phyloP scores from a whole-genome alignment of 768 basidiomycete genomes.

The Tricholoma matsutake region DNA sequence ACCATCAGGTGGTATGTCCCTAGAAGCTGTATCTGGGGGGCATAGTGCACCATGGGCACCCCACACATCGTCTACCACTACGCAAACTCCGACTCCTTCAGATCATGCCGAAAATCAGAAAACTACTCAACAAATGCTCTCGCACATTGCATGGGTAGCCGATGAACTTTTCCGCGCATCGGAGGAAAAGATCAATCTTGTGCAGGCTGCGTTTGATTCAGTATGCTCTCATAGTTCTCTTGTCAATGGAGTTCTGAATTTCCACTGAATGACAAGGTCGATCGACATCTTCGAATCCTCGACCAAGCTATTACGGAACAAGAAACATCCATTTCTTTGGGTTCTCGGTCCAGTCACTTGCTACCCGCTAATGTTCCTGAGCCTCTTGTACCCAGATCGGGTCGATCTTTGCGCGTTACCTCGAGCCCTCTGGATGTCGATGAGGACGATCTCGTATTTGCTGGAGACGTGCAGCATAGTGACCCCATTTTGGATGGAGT shows the following conservation, averaged over 20 bases:
- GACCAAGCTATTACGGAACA: slow-evolving; percentile 61
- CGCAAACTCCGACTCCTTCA: slow-evolving; percentile 15
- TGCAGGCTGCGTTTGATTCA: slow-evolving; percentile 65
- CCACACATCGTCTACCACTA: not conserved
- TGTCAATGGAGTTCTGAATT: slow-evolving; percentile 3
- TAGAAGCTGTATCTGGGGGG: not conserved
- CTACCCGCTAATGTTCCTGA: slow-evolving; percentile 59
- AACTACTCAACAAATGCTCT: slow-evolving; percentile 49
- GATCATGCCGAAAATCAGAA: slow-evolving; percentile 25
- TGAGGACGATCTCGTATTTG: slow-evolving; percentile 9
- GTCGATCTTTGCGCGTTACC: slow-evolving; percentile 40
- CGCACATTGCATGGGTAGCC: slow-evolving; percentile 53
- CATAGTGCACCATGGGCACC: not conserved
- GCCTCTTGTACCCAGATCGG: slow-evolving; percentile 53
- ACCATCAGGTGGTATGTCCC: not conserved
- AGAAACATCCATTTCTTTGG: slow-evolving; percentile 39
- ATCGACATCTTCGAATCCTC: slow-evolving; percentile 74
- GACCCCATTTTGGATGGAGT: not conserved
- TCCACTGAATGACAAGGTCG: slow-evolving; percentile 47
- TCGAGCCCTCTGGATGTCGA: slow-evolving; percentile 40
- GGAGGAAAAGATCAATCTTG: slow-evolving; percentile 78
- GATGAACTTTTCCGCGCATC: slow-evolving; percentile 61
- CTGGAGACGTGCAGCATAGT: not conserved
- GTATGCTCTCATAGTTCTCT: slow-evolving; percentile 36
- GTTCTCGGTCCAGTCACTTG: slow-evolving; percentile 30